Conservation (phyloP, 345 rosid genomes). For the Sisymbrium irio region DNA sequence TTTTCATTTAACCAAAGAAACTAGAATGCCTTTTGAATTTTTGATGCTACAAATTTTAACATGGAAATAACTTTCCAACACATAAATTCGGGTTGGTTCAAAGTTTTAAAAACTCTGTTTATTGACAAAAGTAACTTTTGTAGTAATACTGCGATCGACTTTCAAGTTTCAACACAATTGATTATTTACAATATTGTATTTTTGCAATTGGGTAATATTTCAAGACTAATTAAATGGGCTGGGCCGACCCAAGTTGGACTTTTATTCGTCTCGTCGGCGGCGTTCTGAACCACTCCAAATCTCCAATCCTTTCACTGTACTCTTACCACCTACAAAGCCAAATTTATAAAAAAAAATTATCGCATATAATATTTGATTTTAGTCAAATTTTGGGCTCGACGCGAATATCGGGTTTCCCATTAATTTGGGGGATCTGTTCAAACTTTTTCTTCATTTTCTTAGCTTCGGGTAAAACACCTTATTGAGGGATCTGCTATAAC, state of each 20-base stretch:
- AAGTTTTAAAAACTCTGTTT: background rate
- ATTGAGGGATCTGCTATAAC: background rate
- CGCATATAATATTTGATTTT: background rate
- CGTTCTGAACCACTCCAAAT: slow-evolving; percentile 22
- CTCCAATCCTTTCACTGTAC: background rate
- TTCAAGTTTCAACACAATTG: too few relatives aligned
- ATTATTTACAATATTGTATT: background rate
- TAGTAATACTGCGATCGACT: too few relatives aligned
- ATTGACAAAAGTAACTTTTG: background rate
- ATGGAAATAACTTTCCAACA: background rate
- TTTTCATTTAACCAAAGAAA: background rate
- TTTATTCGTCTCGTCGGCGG: slow-evolving; percentile 19
- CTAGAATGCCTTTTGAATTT: background rate
- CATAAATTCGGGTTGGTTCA: background rate
- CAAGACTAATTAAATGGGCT: slow-evolving; percentile 15
- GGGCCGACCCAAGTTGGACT: slow-evolving; percentile 9
- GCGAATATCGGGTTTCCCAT: slow-evolving; percentile 3
- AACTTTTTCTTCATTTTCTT: background rate
- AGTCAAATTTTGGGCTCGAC: background rate
- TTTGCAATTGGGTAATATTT: background rate
- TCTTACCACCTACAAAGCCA: background rate
- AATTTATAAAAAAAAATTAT: background rate
- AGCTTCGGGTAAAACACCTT: background rate
- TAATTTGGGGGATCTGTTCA: slow-evolving; percentile 15
- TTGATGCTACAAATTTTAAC: background rate